These are phyloP conservation scores for Moricandia arvensis DNA, from an alignment of 345 rosid species.

Conservation along the genomic window DNA sequence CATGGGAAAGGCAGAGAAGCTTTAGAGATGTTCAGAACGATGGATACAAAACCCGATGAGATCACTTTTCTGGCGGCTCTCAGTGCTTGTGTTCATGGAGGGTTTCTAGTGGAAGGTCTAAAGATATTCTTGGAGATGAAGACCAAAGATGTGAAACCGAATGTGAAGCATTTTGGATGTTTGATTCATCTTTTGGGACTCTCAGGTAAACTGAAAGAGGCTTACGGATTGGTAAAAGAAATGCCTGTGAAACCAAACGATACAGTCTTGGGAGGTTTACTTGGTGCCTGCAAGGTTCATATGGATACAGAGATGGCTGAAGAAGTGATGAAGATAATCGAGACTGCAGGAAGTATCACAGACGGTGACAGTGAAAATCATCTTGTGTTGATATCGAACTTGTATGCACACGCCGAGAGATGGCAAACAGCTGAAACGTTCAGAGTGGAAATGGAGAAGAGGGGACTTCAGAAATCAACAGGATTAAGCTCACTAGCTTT, in stretches of 20 bases:
- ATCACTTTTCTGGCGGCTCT: slow-evolving; percentile 59
- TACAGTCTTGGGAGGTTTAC: slow-evolving; percentile 65
- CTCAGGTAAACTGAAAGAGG: slow-evolving; percentile 64
- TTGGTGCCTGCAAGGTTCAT: slow-evolving; percentile 74
- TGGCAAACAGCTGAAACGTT: slow-evolving; percentile 64
- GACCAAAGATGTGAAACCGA: slow-evolving; percentile 38
- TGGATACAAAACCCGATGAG: slow-evolving; percentile 59
- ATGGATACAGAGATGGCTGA: slow-evolving; percentile 48
- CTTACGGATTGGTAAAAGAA: slow-evolving; percentile 49
- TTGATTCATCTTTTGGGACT: slow-evolving; percentile 74
- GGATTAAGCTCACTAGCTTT: slow-evolving; percentile 55
- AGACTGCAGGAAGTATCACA: slow-evolving; percentile 1
- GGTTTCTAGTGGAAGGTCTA: slow-evolving; percentile 59
- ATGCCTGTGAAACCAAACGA: slow-evolving; percentile 72
- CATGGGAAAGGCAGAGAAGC: slow-evolving; percentile 65
- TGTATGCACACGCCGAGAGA: slow-evolving; percentile 61
- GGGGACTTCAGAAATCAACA: slow-evolving; percentile 50
- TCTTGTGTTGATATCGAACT: slow-evolving; percentile 54
- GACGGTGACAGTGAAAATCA: slow-evolving; percentile 44
- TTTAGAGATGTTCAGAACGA: slow-evolving; percentile 51
- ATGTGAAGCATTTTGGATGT: slow-evolving; percentile 67
- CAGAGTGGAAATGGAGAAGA: slow-evolving; percentile 44
- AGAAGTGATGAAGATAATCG: slow-evolving; percentile 44
- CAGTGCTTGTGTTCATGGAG: slow-evolving; percentile 77
- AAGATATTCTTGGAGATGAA: slow-evolving; percentile 62